Percentiles rank a stretch among this genome's conserved stretches.
These are phyloP conservation scores for Chlorella sp. DNA, from an alignment of 139 green algal genomes.

Conservation along the genomic window DNA sequence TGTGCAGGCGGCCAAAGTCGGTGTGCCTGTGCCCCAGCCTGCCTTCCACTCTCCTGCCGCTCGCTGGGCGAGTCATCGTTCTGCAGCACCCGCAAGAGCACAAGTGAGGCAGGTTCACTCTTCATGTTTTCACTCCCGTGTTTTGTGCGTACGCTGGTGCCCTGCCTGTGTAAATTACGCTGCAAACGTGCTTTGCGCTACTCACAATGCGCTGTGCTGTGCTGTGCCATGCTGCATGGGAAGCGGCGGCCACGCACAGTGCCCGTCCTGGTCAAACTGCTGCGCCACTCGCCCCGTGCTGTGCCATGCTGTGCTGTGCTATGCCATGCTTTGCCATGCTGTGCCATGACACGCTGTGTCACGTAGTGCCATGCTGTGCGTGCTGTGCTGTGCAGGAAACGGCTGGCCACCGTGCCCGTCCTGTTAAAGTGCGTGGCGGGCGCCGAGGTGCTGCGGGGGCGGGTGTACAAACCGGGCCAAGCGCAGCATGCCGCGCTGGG, in stretches of 20 bases:
- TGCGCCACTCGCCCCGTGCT: too few species aligned
- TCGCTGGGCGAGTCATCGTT: neutral
- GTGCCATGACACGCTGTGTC: neutral
- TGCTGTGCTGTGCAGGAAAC: neutral
- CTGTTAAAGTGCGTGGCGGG: conserved; percentile 19
- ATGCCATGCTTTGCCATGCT: neutral
- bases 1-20: conserved; percentile 1
- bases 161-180: too few species aligned
- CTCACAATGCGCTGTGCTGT: too few species aligned
- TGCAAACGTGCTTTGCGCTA: too few species aligned
- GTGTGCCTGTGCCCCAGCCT: conserved; percentile 22
- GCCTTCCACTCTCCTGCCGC: neutral
- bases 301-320: neutral
- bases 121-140: too few species aligned
- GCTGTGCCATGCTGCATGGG: neutral
- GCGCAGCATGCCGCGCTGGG: neutral
- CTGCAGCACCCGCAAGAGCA: conserved; percentile 32
- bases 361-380: neutral
- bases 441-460: neutral
- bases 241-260: neutral
- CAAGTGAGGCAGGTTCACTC: neutral
- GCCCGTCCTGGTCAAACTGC: too few species aligned
- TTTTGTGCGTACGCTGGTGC: too few species aligned
- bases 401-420: conserved; percentile 16
- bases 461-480: neutral